Conservation (phyloP, 202 grass and related monocot species). For the Setaria italica region DNA sequence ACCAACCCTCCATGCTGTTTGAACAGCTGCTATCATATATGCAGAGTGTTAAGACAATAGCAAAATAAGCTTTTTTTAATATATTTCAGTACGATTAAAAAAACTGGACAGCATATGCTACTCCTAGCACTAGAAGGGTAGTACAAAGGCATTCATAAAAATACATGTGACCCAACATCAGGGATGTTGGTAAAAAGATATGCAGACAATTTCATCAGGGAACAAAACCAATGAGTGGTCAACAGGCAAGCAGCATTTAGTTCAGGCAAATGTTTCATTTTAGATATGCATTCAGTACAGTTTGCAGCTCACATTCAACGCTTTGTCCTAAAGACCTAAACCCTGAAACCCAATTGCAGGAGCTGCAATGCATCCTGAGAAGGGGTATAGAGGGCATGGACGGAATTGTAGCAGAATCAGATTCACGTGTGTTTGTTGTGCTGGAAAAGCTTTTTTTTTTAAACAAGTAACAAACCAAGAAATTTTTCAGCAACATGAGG, state of each 20-base stretch:
- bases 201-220: background rate
- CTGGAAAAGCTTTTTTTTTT: background rate
- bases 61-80: background rate
- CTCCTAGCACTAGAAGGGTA: background rate
- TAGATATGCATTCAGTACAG: background rate
- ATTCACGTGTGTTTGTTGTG: background rate
- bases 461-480: background rate
- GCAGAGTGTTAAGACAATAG: conserved; percentile 1
- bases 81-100: background rate
- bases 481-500: background rate
- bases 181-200: background rate
- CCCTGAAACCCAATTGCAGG: background rate
- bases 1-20: conserved; percentile 60
- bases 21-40: conserved; percentile 58
- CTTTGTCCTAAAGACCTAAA: background rate
- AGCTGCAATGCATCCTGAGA: too few species aligned
- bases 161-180: conserved; percentile 4
- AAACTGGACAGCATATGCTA: background rate
- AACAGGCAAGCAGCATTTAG: background rate
- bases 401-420: background rate
- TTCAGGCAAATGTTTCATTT: background rate
- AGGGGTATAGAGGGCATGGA: too few species aligned
- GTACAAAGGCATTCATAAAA: background rate
- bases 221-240: background rate
- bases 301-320: background rate